phyloP scores from a whole-genome alignment of 345 rosid genomes.

The Melastoma malabathricum region DNA sequence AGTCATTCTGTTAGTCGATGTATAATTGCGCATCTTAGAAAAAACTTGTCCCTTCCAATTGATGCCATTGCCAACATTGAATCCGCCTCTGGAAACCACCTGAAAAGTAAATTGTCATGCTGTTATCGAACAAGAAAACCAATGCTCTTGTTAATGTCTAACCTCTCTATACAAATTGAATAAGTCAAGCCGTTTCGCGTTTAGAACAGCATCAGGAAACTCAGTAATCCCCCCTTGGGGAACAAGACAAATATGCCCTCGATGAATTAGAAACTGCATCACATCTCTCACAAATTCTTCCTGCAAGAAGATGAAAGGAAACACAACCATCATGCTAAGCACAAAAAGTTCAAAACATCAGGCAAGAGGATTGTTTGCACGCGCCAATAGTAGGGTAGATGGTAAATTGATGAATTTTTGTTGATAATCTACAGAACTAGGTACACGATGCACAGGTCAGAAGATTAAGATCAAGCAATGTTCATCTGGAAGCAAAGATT shows the following conservation, averaged over 20 bases:
- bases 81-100: constrained; percentile 99
- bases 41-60: constrained; percentile 99
- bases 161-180: constrained; percentile 98
- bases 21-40: constrained; percentile 99
- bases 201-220: constrained; percentile 94
- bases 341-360: not conserved
- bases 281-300: constrained; percentile 97
- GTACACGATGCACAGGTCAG: not conserved
- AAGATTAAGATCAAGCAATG: not conserved
- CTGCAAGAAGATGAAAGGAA: constrained; percentile 22
- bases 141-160: constrained; percentile 3
- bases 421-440: not conserved
- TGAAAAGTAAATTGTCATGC: constrained; percentile 15
- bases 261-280: constrained; percentile 83
- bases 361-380: too few species aligned
- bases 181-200: constrained; percentile 92
- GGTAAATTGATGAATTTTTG: not conserved
- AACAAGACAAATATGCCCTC: constrained; percentile 93
- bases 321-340: not conserved
- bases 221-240: constrained; percentile 90
- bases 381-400: not conserved
- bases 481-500: constrained; percentile 4
- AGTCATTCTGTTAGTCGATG: constrained; percentile 92
- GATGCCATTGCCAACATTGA: constrained; percentile 96
- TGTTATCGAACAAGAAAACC: not conserved